Conservation (phyloP, 441 rosid genomes). For the Populus hybrid region DNA sequence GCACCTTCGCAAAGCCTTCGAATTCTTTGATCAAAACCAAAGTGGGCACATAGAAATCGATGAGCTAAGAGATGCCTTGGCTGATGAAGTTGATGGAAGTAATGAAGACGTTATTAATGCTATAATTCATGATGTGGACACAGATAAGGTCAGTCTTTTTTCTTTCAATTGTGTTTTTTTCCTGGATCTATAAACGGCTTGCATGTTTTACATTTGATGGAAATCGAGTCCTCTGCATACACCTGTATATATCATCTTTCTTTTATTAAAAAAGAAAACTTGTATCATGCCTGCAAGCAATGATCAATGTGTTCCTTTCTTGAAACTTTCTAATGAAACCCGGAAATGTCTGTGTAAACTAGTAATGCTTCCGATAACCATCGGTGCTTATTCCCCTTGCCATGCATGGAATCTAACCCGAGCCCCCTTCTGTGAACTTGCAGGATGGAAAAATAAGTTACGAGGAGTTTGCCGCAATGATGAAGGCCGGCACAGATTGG, state of each 20-base stretch:
- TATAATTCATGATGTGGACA: conserved; percentile 87
- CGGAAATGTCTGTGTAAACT: neutral
- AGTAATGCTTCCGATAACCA: neutral
- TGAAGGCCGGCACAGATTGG: conserved; percentile 98
- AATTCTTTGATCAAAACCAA: conserved; percentile 67
- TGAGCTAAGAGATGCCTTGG: conserved; percentile 68
- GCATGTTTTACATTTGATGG: neutral
- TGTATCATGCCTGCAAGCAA: too few species aligned
- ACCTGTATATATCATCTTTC: too few species aligned
- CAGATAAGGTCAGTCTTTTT: conserved; percentile 65
- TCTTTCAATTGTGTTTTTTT: neutral
- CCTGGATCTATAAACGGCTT: neutral
- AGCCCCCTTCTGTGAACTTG: conserved; percentile 12
- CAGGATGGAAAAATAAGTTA: conserved; percentile 95
- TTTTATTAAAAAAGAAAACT: neutral
- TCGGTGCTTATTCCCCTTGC: neutral
- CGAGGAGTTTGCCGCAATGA: conserved; percentile 81
- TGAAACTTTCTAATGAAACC: neutral
- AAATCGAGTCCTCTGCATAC: too few species aligned
- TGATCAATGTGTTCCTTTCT: neutral
- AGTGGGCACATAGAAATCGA: conserved; percentile 77
- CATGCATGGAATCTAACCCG: neutral
- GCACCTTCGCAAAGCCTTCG: conserved; percentile 82
- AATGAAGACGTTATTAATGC: conserved; percentile 71
- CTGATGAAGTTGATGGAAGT: conserved; percentile 58